Conservation (phyloP, 1,139 yeast species). For the Candida tetrigidarum region DNA sequence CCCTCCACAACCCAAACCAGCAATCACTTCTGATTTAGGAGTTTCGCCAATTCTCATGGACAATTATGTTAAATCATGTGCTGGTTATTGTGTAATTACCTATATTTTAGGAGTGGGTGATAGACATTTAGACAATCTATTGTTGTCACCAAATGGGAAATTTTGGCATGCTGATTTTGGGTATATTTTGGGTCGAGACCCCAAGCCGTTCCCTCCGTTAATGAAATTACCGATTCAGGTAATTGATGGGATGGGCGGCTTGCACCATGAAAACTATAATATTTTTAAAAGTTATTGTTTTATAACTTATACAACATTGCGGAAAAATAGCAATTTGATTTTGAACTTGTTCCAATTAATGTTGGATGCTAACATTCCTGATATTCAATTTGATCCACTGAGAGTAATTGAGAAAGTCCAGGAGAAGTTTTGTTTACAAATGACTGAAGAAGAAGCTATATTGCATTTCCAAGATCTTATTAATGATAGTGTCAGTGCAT, state of each 20-base stretch:
- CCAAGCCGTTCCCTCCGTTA: slow-evolving; percentile 97
- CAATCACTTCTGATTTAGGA: slow-evolving; percentile 62
- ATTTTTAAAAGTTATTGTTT: slow-evolving; percentile 92
- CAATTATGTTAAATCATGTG: slow-evolving; percentile 92
- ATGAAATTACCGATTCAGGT: slow-evolving; percentile 98
- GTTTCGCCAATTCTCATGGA: slow-evolving; percentile 85
- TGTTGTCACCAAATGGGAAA: slow-evolving; percentile 74
- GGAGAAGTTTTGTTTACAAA: slow-evolving; percentile 90
- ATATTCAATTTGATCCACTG: slow-evolving; percentile 71
- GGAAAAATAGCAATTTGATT: slow-evolving; percentile 89
- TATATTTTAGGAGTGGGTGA: slow-evolving; percentile 96
- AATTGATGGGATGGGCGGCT: slow-evolving; percentile 98
- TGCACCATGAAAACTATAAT: slow-evolving; percentile 80
- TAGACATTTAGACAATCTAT: slow-evolving; percentile 88
- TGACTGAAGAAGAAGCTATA: slow-evolving; percentile 96
- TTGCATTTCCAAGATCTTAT: slow-evolving; percentile 91
- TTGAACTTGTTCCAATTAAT: slow-evolving; percentile 89
- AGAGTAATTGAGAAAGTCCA: slow-evolving; percentile 87
- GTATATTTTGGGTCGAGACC: slow-evolving; percentile 93
- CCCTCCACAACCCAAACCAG: slow-evolving; percentile 27
- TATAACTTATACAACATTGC: slow-evolving; percentile 86
- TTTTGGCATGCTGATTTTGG: slow-evolving; percentile 99
- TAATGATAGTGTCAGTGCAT: slow-evolving; percentile 92
- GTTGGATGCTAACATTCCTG: slow-evolving; percentile 95
- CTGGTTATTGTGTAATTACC: slow-evolving; percentile 97